A percentile compares a stretch with the other conserved stretches of the same genome.
phyloP scores from a whole-genome alignment of 2,329 filamentous ascomycete species.

The Colletotrichum orchidophilum region DNA sequence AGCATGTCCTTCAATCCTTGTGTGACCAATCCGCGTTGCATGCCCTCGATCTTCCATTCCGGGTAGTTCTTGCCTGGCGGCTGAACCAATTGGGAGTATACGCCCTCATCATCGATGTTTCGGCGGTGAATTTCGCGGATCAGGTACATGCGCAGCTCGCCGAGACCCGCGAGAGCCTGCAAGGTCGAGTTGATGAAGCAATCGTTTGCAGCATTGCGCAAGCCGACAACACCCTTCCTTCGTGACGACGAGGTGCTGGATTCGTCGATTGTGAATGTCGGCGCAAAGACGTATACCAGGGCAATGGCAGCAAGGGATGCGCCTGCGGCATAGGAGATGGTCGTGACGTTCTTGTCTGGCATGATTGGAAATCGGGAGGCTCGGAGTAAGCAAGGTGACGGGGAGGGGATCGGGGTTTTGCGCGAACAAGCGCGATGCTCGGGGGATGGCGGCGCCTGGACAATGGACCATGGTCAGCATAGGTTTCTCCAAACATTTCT shows the following conservation, averaged over 20 bases:
- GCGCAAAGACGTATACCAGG: constrained; percentile 95
- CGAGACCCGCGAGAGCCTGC: constrained; percentile 89
- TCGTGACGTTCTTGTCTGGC: constrained; percentile 84
- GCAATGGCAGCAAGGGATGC: constrained; percentile 95
- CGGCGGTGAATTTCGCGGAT: constrained; percentile 91
- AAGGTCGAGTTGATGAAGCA: constrained; percentile 97
- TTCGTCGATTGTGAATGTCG: constrained; percentile 94
- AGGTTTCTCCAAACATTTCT: neutral
- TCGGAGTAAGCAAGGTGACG: constrained; percentile 2
- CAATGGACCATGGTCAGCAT: neutral
- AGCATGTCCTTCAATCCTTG: constrained; percentile 90
- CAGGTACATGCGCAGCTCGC: constrained; percentile 88
- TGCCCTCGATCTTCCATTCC: constrained; percentile 69
- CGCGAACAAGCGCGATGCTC: constrained; percentile 1
- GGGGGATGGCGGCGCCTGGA: constrained; percentile 2
- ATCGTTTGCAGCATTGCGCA: constrained; percentile 92
- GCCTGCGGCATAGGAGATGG: constrained; percentile 93
- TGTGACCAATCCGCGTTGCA: constrained; percentile 87
- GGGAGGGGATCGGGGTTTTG: constrained; percentile 8
- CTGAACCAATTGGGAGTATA: constrained; percentile 74
- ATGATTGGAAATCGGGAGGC: constrained; percentile 53
- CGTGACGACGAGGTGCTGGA: constrained; percentile 75
- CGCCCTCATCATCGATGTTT: constrained; percentile 77
- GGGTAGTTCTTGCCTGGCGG: constrained; percentile 55
- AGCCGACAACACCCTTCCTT: constrained; percentile 88